phyloP scores from a whole-genome alignment of 2,329 filamentous ascomycete genomes.

The Knufia fluminis region DNA sequence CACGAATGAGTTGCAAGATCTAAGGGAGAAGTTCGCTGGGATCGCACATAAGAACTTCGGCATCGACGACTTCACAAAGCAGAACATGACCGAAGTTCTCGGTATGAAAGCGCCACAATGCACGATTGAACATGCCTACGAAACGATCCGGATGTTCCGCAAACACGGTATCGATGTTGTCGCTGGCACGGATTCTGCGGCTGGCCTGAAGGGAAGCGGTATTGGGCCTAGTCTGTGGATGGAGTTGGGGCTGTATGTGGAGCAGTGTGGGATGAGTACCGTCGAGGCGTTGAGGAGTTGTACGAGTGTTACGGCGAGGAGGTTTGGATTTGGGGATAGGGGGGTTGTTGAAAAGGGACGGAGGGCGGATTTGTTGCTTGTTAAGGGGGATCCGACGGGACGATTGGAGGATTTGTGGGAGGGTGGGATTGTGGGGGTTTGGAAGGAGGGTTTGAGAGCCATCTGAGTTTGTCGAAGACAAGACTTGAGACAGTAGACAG shows the following conservation, averaged over 20 bases:
- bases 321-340: conserved; percentile 25
- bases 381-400: conserved; percentile 20
- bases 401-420: conserved; percentile 20
- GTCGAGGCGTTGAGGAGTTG: conserved; percentile 24
- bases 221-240: conserved; percentile 24
- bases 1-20: conserved; percentile 18
- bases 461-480: neutral
- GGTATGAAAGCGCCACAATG: conserved; percentile 20
- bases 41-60: conserved; percentile 19
- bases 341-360: conserved; percentile 23
- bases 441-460: conserved; percentile 16
- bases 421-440: conserved; percentile 14
- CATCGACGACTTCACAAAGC: conserved; percentile 22
- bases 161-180: conserved; percentile 25
- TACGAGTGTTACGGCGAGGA: conserved; percentile 22
- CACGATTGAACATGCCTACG: conserved; percentile 18
- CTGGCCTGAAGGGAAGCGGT: conserved; percentile 17
- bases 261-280: conserved; percentile 23
- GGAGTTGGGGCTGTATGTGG: conserved; percentile 25
- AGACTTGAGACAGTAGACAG: too few species aligned
- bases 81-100: conserved; percentile 23
- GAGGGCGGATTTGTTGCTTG: conserved; percentile 21
- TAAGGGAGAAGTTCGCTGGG: conserved; percentile 18
- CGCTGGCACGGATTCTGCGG: conserved; percentile 26
- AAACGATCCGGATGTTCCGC: conserved; percentile 20